These are phyloP conservation scores for Alopecurus myosuroides DNA, from an alignment of 176 grass and related monocot species.

Conservation along the genomic window DNA sequence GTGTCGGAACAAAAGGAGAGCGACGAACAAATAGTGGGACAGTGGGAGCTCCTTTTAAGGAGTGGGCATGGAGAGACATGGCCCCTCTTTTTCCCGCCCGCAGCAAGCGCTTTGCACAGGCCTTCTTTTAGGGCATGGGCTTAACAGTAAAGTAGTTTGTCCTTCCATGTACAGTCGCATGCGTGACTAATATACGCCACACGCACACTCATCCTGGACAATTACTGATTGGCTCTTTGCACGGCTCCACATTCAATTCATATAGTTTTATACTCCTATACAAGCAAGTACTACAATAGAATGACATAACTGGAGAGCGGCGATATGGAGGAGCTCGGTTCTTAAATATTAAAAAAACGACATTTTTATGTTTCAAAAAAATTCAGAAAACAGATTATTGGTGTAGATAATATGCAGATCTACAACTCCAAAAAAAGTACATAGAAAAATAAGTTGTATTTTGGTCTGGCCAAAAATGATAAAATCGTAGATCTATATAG, in stretches of 20 bases:
- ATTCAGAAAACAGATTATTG: no score
- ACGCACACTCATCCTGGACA: neutral
- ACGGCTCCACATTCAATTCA: neutral
- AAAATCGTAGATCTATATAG: no score
- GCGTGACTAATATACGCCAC: constrained; percentile 11
- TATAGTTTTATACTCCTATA: neutral
- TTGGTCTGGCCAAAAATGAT: no score
- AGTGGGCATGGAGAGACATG: constrained; percentile 36
- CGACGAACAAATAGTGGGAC: constrained; percentile 59
- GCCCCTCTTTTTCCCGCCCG: constrained; percentile 21
- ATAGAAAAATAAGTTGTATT: no score
- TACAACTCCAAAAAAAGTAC: no score
- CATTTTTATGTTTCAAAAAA: no score
- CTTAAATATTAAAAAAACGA: no score
- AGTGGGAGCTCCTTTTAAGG: constrained; percentile 95
- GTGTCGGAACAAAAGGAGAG: constrained; percentile 45
- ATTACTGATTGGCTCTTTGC: neutral
- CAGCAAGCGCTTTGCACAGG: constrained; percentile 29
- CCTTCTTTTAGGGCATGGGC: constrained; percentile 38
- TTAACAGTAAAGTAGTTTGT: constrained; percentile 20
- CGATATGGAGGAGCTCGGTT: no score
- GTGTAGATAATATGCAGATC: no score
- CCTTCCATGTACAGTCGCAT: constrained; percentile 10
- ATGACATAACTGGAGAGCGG: no score
- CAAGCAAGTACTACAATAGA: no score